Evolutionary conservation across 2,329 filamentous ascomycete genomes (phyloP).

Genomic region (Epicoccum sorghinum): DNA sequence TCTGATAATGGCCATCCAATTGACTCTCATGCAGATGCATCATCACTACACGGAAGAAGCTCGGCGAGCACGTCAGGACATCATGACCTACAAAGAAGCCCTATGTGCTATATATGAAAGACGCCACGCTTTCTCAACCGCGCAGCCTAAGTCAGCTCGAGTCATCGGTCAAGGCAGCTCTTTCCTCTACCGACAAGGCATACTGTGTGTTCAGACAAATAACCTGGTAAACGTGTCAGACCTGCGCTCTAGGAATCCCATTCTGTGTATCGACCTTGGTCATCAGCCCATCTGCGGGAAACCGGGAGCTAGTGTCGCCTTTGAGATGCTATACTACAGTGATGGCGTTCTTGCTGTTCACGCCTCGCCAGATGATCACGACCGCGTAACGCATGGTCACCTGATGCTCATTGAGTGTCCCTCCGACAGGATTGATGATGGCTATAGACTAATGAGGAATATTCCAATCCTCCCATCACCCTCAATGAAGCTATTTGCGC

Average conservation of each 20-base stretch:
- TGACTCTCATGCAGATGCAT: slow-evolving; percentile 43
- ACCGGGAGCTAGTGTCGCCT: background rate
- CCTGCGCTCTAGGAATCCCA: slow-evolving; percentile 50
- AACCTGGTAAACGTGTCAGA: slow-evolving; percentile 64
- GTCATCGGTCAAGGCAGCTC: slow-evolving; percentile 65
- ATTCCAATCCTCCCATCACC: background rate
- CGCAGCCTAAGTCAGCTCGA: slow-evolving; percentile 66
- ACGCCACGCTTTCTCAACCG: slow-evolving; percentile 64
- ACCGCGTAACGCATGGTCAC: no score
- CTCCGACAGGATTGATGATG: slow-evolving; percentile 14
- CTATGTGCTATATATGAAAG: slow-evolving; percentile 68
- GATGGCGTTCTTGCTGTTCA: slow-evolving; percentile 41
- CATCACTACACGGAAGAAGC: slow-evolving; percentile 55
- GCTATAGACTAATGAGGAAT: slow-evolving; percentile 45
- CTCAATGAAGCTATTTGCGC: slow-evolving; percentile 65
- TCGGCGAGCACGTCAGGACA: slow-evolving; percentile 42
- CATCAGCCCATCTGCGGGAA: background rate
- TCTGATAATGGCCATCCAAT: background rate
- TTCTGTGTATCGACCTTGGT: slow-evolving; percentile 28
- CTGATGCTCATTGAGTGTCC: background rate
- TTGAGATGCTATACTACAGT: slow-evolving; percentile 39
- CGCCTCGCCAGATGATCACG: background rate
- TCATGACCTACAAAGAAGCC: slow-evolving; percentile 57
- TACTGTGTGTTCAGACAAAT: slow-evolving; percentile 67
- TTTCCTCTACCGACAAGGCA: slow-evolving; percentile 68